phyloP scores from a whole-genome alignment of 2,329 filamentous ascomycete genomes.

The Stachybotrys chartarum region DNA sequence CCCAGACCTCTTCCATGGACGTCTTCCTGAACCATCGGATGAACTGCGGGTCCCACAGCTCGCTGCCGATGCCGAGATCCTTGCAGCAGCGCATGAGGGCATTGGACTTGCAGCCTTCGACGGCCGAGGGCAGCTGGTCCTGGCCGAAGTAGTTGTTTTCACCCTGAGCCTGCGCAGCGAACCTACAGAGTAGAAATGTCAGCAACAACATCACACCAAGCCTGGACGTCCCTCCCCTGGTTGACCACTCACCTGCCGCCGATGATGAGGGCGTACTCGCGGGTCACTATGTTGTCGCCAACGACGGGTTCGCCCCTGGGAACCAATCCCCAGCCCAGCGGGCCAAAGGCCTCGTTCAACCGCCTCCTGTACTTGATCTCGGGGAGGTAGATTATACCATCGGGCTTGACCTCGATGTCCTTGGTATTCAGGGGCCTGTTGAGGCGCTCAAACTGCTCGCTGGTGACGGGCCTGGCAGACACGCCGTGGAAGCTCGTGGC shows the following conservation, averaged over 20 bases:
- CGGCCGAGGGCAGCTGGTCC: constrained; percentile 86
- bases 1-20: constrained; percentile 74
- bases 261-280: constrained; percentile 88
- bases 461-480: constrained; percentile 60
- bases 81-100: constrained; percentile 98
- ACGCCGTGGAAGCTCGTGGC: constrained; percentile 76
- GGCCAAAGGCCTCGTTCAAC: constrained; percentile 84
- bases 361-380: constrained; percentile 97
- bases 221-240: neutral
- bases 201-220: neutral
- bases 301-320: constrained; percentile 81
- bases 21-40: constrained; percentile 75
- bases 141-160: constrained; percentile 91
- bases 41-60: constrained; percentile 93
- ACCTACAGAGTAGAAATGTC: constrained; percentile 39
- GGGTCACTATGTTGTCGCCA: constrained; percentile 71
- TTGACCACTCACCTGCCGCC: constrained; percentile 64
- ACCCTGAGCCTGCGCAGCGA: constrained; percentile 86
- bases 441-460: constrained; percentile 62
- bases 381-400: constrained; percentile 91
- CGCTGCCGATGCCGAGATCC: constrained; percentile 87
- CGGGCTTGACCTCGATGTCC: constrained; percentile 95
- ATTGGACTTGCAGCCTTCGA: constrained; percentile 96
- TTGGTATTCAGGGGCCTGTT: constrained; percentile 58
- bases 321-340: constrained; percentile 91